These are phyloP conservation scores for Podospora pseudoanserina DNA, from an alignment of 495 filamentous ascomycete genomes.

Conservation along the genomic window DNA sequence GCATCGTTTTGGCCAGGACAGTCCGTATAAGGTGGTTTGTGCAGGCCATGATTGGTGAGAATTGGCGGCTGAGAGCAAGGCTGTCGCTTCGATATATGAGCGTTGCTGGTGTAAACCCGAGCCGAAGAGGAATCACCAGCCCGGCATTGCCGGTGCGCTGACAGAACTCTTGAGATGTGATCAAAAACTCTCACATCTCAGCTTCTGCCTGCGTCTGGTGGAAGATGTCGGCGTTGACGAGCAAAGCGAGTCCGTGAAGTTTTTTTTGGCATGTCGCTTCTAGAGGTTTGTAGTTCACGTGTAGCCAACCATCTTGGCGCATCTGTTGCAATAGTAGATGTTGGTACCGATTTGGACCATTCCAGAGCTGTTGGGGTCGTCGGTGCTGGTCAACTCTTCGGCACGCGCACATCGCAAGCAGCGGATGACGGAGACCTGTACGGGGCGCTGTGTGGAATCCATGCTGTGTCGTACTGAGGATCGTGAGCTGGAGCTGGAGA, in stretches of 20 bases:
- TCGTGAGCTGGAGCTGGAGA: constrained; percentile 28
- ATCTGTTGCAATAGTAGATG: constrained; percentile 74
- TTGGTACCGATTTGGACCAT: constrained; percentile 72
- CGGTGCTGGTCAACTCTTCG: constrained; percentile 53
- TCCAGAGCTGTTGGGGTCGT: constrained; percentile 49
- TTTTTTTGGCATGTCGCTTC: background rate
- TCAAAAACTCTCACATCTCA: background rate
- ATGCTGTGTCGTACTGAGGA: constrained; percentile 36
- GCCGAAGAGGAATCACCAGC: background rate
- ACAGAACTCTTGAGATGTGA: background rate
- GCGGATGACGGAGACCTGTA: constrained; percentile 50
- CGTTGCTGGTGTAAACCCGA: background rate
- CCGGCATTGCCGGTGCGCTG: background rate
- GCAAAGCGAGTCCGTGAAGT: background rate
- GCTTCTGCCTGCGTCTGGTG: background rate
- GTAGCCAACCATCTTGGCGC: constrained; percentile 68
- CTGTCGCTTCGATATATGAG: background rate
- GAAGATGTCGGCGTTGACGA: background rate
- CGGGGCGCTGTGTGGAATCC: constrained; percentile 40
- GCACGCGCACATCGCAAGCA: constrained; percentile 54
- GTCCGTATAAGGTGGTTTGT: background rate
- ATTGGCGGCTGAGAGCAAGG: background rate
- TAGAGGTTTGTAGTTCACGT: constrained; percentile 44
- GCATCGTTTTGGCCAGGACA: background rate
- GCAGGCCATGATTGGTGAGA: background rate